Base-by-base conservation (phyloP, 192 early-diverging fungal species). In the Paraglomus brasilianum region DNA sequence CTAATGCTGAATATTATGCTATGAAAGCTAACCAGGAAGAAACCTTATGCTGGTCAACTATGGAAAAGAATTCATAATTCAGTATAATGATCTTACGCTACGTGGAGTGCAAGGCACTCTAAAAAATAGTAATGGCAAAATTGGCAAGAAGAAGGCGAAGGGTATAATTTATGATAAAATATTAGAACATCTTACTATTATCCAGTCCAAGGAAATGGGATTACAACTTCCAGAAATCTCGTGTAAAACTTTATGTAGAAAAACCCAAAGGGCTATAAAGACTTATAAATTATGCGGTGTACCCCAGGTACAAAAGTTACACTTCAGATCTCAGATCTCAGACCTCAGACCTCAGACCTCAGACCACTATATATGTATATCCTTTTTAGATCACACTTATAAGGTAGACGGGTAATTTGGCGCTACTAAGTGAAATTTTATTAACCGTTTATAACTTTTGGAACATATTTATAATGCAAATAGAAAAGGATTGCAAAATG, bases 141-240 rank as follows among this genome's bases (percentile, higher is more conserved):
- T 58, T 58, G 56, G 24, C 17, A 3, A 59, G 57, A 39, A 59
- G 38, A 59, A 39, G 39, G 57, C 36, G n/a, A 58, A 58, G 40
- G 56, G 57, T 59, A 59, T 59, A 59, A 59, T 60, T 60, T 60
- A 40, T 60, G 38, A 60, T 60, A 60, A 60, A 60, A 60, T 60
- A 60, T 49, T 49, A 40, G 17, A 59, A 30, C 36, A 59, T 40
- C 57, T 60, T 60, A 60, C 57, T 60, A 60, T 60, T 60, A 60
- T 60, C 38, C 42, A 5, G 38, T 60, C 57, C 57, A 60, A 60
- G 57, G 38, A 60, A 60, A 60, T 40, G 1, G 22, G 38, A 60
- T 60, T 60, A 60, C 57, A 60, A 5, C 57, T 60, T 40, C 38
- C 57, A 60, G 57, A 60, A 60, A 60, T 60, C 38, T 56, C 21